Evolutionary conservation across 2,329 filamentous ascomycete genomes (phyloP).

Genomic region (Leptographium procerum): DNA sequence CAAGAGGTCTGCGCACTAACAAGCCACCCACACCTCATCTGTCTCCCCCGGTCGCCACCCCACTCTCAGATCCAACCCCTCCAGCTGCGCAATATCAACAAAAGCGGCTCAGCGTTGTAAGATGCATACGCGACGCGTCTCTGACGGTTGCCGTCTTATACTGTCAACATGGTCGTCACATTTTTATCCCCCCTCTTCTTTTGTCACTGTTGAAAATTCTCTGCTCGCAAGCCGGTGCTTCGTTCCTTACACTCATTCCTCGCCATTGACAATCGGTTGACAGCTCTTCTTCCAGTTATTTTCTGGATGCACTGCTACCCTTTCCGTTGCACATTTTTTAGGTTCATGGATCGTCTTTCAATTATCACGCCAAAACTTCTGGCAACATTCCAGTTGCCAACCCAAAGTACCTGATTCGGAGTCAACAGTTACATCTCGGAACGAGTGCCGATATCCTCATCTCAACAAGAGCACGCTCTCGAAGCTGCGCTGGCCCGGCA

Average conservation of each 20-base stretch:
- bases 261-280: neutral
- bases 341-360: neutral
- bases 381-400: neutral
- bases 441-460: neutral
- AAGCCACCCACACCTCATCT: neutral
- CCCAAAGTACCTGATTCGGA: neutral
- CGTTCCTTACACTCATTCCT: neutral
- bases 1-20: neutral
- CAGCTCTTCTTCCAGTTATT: neutral
- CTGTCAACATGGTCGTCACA: neutral
- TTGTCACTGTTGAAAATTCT: neutral
- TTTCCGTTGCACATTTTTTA: neutral
- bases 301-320: neutral
- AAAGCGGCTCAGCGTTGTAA: neutral
- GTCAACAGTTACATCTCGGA: neutral
- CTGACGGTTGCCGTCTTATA: neutral
- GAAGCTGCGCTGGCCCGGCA: neutral
- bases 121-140: conserved; percentile 2
- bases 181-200: neutral
- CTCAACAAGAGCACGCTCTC: neutral
- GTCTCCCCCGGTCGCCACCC: neutral
- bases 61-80: neutral
- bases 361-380: neutral
- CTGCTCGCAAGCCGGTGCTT: neutral
- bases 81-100: neutral